These are phyloP conservation scores for Starmerella potacharoeniae DNA, from an alignment of 805 yeast genomes.

Conservation along the genomic window DNA sequence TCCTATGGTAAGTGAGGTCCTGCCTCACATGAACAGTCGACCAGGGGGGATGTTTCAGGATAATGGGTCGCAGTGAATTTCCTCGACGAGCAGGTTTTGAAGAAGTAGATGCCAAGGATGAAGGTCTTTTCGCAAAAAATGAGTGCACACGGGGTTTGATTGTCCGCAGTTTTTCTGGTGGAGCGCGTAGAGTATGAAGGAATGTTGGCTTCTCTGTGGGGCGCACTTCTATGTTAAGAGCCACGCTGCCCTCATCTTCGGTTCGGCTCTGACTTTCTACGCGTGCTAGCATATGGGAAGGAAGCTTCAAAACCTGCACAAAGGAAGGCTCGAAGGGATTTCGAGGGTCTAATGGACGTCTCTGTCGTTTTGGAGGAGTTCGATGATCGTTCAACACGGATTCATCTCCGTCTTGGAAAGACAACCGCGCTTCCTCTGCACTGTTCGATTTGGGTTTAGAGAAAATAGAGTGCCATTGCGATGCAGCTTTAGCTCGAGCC, in stretches of 20 bases:
- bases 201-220: constrained; percentile 1
- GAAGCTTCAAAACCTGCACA: background rate
- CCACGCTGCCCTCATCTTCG: background rate
- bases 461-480: background rate
- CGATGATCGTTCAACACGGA: background rate
- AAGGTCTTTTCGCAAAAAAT: constrained; percentile 18
- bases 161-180: constrained; percentile 3
- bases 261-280: background rate
- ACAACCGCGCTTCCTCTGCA: background rate
- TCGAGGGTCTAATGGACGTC: background rate
- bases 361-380: background rate
- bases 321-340: background rate
- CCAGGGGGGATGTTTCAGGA: constrained; percentile 1
- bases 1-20: background rate
- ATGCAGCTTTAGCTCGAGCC: background rate
- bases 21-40: constrained; percentile 6
- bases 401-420: background rate
- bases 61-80: background rate
- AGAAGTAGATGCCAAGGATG: background rate
- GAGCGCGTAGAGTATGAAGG: constrained; percentile 2
- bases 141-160: constrained; percentile 15
- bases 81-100: background rate
- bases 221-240: background rate
- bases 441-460: background rate
- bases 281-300: background rate